Percentiles rank a stretch among this genome's conserved stretches.
Conservation (phyloP, 73 alveolate species). For the Tetrahymena thermophila region DNA sequence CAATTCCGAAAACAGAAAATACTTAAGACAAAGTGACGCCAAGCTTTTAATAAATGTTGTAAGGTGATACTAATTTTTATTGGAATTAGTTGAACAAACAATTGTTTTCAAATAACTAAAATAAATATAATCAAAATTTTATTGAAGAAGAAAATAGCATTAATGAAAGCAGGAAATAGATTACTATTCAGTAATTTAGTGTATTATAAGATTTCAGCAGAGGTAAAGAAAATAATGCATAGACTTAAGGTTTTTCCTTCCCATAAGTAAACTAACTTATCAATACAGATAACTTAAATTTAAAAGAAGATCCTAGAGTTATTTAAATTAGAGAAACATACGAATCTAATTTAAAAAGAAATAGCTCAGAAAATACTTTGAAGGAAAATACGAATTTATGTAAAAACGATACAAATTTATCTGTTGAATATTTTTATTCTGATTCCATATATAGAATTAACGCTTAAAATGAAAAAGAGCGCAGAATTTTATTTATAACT, state of each 20-base stretch:
- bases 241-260: neutral
- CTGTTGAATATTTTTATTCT: neutral
- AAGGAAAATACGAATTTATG: no score
- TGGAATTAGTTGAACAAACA: neutral
- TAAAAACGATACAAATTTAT: neutral
- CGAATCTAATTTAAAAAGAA: neutral
- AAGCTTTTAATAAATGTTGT: neutral
- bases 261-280: neutral
- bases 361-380: neutral
- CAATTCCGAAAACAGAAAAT: neutral
- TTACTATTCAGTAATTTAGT: neutral
- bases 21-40: neutral
- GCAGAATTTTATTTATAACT: neutral
- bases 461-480: neutral
- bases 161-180: neutral
- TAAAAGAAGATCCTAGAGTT: neutral
- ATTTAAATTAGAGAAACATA: neutral
- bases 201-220: neutral
- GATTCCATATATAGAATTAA: neutral
- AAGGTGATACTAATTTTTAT: neutral
- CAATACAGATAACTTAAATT: neutral
- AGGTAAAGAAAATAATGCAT: neutral
- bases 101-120: neutral
- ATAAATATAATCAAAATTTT: neutral
- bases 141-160: neutral